Conservation (phyloP, 257 asterid genomes). For the Leptodermis oblonga region DNA sequence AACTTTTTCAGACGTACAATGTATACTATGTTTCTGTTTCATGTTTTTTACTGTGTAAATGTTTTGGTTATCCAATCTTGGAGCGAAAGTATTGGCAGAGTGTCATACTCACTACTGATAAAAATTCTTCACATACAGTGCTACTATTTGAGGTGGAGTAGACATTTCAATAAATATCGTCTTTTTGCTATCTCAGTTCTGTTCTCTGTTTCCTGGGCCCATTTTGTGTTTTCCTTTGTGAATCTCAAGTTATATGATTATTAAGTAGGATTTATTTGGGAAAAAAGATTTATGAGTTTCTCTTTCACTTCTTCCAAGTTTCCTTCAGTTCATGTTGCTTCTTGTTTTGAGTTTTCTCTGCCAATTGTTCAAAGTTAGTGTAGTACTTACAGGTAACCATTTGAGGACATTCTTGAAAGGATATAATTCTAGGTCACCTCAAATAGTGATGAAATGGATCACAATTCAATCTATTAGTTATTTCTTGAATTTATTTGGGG, state of each 20-base stretch:
- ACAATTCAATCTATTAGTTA: neutral
- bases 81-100: neutral
- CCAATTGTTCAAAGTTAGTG: neutral
- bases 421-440: neutral
- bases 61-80: neutral
- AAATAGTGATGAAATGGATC: neutral
- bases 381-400: neutral
- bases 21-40: neutral
- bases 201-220: neutral
- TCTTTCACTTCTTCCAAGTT: neutral
- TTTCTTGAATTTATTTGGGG: neutral
- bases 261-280: neutral
- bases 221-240: neutral
- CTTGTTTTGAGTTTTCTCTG: neutral
- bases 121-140: neutral
- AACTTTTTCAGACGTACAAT: neutral
- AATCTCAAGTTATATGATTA: neutral
- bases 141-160: neutral
- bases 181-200: neutral
- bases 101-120: neutral
- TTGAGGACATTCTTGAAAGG: neutral
- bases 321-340: neutral
- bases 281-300: neutral
- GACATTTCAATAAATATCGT: neutral
- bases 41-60: neutral